phyloP scores from a whole-genome alignment of 2,329 filamentous ascomycete species.

The Cordyceps militaris region DNA sequence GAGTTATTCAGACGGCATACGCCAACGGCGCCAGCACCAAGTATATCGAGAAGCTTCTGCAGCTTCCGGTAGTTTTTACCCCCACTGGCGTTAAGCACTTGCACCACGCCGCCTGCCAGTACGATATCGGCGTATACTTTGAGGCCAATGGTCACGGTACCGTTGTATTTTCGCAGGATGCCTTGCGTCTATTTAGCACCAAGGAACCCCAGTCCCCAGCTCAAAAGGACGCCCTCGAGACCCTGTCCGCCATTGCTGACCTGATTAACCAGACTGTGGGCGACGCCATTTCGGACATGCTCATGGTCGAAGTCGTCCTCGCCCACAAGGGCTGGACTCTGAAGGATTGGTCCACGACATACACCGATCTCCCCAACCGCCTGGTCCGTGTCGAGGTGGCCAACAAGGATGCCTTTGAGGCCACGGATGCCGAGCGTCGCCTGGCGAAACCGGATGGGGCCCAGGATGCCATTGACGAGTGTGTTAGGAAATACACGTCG shows the following conservation, averaged over 20 bases:
- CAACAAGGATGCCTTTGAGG: slow-evolving; percentile 83
- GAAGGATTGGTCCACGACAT: slow-evolving; percentile 86
- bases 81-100: slow-evolving; percentile 95
- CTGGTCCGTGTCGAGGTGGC: slow-evolving; percentile 88
- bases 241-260: slow-evolving; percentile 73
- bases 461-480: slow-evolving; percentile 78
- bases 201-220: slow-evolving; percentile 84
- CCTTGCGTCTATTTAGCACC: slow-evolving; percentile 68
- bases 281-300: slow-evolving; percentile 90
- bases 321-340: slow-evolving; percentile 90
- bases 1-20: slow-evolving; percentile 95
- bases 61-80: slow-evolving; percentile 86
- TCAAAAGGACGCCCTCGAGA: slow-evolving; percentile 82
- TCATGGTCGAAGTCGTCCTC: slow-evolving; percentile 91
- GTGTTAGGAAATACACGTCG: slow-evolving; percentile 84
- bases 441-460: slow-evolving; percentile 71
- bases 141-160: slow-evolving; percentile 98
- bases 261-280: slow-evolving; percentile 98
- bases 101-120: slow-evolving; percentile 91
- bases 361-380: slow-evolving; percentile 88
- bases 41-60: slow-evolving; percentile 82
- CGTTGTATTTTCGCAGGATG: slow-evolving; percentile 83
- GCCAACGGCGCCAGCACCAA: slow-evolving; percentile 92
- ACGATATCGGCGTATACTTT: slow-evolving; percentile 96
- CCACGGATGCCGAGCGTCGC: slow-evolving; percentile 85